Percentiles rank a stretch among this genome's conserved stretches.
Conservation (phyloP, 108 stramenopile genomes). For the Pseudonitzschia multistriata region DNA sequence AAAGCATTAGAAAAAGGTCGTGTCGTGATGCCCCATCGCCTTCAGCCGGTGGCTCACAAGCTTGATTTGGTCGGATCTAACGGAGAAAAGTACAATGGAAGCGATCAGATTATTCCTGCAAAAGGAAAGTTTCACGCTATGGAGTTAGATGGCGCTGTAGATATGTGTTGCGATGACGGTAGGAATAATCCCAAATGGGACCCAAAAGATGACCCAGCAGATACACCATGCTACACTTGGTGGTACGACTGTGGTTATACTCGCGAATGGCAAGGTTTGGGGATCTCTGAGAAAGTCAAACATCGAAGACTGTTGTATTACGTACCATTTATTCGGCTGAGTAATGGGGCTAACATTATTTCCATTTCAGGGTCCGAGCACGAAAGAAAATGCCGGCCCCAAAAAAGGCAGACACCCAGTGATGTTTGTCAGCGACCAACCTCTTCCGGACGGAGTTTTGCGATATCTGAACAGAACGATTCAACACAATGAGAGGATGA, state of each 20-base stretch:
- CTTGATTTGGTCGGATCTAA: conserved; percentile 3
- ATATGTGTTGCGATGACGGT: conserved; percentile 12
- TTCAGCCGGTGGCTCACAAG: conserved; percentile 48
- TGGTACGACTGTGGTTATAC: conserved; percentile 7
- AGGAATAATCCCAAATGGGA: neutral
- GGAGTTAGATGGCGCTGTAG: neutral
- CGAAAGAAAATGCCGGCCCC: conserved; percentile 2
- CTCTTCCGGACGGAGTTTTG: conserved; percentile 1
- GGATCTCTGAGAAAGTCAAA: neutral
- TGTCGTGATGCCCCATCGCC: conserved; percentile 44
- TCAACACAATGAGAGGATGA: neutral
- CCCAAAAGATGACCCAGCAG: neutral
- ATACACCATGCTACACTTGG: neutral
- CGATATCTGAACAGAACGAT: neutral
- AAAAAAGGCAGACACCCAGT: conserved; percentile 3
- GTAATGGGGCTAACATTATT: neutral
- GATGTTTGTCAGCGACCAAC: conserved; percentile 8
- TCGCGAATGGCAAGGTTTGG: neutral
- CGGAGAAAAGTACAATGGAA: neutral
- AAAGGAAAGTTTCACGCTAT: neutral
- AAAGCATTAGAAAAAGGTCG: conserved; percentile 26
- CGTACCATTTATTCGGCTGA: conserved; percentile 1
- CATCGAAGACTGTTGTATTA: neutral
- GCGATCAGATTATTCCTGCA: neutral
- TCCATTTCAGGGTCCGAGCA: conserved; percentile 4